phyloP scores from a whole-genome alignment of 495 filamentous ascomycete species.

The Bacidia rubella region DNA sequence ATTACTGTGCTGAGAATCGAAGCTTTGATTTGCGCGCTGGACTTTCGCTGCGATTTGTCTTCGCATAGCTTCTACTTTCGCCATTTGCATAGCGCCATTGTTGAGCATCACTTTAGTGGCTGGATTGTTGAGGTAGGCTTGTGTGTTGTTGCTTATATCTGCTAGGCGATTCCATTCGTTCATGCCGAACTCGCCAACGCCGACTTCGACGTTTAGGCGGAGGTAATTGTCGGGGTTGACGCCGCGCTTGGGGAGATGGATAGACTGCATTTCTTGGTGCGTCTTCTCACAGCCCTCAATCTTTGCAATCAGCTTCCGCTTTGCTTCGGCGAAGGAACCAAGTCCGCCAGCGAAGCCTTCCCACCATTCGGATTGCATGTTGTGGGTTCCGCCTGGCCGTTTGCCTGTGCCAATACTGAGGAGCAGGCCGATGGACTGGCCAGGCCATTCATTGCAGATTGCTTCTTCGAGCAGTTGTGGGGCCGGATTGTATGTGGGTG shows the following conservation, averaged over 20 bases:
- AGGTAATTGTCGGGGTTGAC: slow-evolving; percentile 89
- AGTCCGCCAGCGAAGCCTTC: slow-evolving; percentile 71
- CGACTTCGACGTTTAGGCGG: slow-evolving; percentile 92
- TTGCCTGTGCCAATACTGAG: slow-evolving; percentile 88
- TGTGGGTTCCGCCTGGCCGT: slow-evolving; percentile 57
- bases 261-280: slow-evolving; percentile 68
- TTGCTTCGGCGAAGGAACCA: slow-evolving; percentile 80
- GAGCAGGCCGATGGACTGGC: slow-evolving; percentile 77
- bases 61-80: slow-evolving; percentile 64
- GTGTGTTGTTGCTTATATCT: slow-evolving; percentile 85
- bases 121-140: slow-evolving; percentile 61
- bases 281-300: slow-evolving; percentile 92
- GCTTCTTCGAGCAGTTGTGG: slow-evolving; percentile 82
- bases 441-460: slow-evolving; percentile 84
- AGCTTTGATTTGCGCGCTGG: slow-evolving; percentile 12
- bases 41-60: slow-evolving; percentile 10
- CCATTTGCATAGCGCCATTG: slow-evolving; percentile 66
- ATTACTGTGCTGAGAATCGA: slow-evolving; percentile 32
- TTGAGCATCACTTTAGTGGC: slow-evolving; percentile 64
- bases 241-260: slow-evolving; percentile 59
- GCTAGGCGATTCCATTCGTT: slow-evolving; percentile 91
- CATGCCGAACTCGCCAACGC: slow-evolving; percentile 96
- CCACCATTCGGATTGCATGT: slow-evolving; percentile 67
- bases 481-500: slow-evolving; percentile 69
- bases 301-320: slow-evolving; percentile 67